These are phyloP conservation scores for Neurospora tetraspora DNA, from an alignment of 495 filamentous ascomycete genomes.

Conservation along the genomic window DNA sequence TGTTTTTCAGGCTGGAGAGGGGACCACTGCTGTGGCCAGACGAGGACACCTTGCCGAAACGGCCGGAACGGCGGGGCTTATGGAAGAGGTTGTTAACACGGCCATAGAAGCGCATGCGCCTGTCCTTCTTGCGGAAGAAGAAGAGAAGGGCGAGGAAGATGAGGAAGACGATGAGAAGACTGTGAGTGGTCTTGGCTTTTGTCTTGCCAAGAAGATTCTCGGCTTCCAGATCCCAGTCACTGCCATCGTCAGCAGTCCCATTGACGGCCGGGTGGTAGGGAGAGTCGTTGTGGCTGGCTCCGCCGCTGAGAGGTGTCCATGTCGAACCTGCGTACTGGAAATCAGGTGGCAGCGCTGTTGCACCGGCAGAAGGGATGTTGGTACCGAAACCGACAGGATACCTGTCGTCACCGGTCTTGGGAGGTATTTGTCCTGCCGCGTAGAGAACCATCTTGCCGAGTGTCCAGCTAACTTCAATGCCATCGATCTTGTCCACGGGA, in stretches of 20 bases:
- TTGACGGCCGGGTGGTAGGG: neutral
- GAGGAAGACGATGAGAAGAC: conserved; percentile 60
- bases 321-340: conserved; percentile 77
- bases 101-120: conserved; percentile 55
- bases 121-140: conserved; percentile 51
- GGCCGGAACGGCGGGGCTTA: conserved; percentile 39
- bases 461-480: conserved; percentile 96
- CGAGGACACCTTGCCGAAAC: conserved; percentile 42
- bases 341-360: conserved; percentile 50
- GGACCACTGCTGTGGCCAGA: conserved; percentile 14
- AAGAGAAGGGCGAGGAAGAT: conserved; percentile 56
- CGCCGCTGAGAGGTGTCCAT: conserved; percentile 30
- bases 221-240: conserved; percentile 47
- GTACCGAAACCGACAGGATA: conserved; percentile 86
- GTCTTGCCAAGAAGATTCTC: conserved; percentile 56
- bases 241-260: conserved; percentile 20
- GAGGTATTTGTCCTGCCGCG: conserved; percentile 75
- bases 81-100: conserved; percentile 45
- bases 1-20: conserved; percentile 26
- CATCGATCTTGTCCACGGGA: conserved; percentile 84
- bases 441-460: conserved; percentile 97
- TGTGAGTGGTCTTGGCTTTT: conserved; percentile 64
- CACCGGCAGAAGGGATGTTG: conserved; percentile 38
- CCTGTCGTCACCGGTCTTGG: conserved; percentile 39
- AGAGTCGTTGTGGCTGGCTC: conserved; percentile 34